Percentiles rank a stretch among this genome's conserved stretches.
Evolutionary conservation across 78 protist genomes (phyloP).

Genomic region (Dictyostelium purpureum): DNA sequence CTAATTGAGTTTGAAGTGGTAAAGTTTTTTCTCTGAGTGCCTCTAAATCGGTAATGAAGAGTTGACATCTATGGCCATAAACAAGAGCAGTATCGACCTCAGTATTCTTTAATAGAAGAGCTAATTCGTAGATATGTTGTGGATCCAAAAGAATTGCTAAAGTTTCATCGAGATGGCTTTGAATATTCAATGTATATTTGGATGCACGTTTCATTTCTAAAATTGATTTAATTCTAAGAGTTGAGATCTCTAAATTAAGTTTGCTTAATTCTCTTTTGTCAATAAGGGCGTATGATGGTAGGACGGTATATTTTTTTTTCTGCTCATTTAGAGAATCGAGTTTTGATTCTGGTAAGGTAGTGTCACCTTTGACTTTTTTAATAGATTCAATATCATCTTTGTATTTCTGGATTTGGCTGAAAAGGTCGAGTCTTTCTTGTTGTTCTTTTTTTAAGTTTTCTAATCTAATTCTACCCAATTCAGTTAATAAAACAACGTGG

Average conservation of each 20-base stretch:
- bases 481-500: constrained; percentile 54
- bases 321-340: not conserved
- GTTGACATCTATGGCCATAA: constrained; percentile 77
- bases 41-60: constrained; percentile 38
- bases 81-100: constrained; percentile 33
- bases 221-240: constrained; percentile 11
- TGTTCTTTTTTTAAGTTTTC: constrained; percentile 3
- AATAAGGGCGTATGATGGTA: not conserved
- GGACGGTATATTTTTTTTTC: not conserved
- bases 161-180: constrained; percentile 26
- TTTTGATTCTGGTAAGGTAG: not conserved
- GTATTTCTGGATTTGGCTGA: not conserved
- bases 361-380: constrained; percentile 2
- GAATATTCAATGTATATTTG: not conserved
- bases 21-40: constrained; percentile 20
- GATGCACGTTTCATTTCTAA: constrained; percentile 52
- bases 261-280: not conserved
- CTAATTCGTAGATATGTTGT: constrained; percentile 49
- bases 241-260: constrained; percentile 3
- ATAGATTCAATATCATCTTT: constrained; percentile 29
- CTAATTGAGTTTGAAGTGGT: constrained; percentile 6
- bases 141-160: constrained; percentile 41
- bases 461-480: constrained; percentile 37
- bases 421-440: not conserved
- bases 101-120: not conserved